Evolutionary conservation across 2,329 filamentous ascomycete genomes (phyloP).

Genomic region (Hypoxylon sp.): DNA sequence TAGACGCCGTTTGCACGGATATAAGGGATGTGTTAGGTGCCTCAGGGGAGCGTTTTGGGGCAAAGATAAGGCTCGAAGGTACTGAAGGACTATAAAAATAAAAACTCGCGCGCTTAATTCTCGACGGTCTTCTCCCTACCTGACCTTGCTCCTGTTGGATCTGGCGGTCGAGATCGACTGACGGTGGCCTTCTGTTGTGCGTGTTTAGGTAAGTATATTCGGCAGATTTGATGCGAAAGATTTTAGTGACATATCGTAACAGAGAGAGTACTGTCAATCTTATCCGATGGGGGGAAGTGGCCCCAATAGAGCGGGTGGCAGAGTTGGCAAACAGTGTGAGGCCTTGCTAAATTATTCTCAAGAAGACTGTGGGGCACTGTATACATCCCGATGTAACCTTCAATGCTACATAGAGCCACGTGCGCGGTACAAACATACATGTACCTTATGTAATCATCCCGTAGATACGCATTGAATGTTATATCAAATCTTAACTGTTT

Average conservation of each 20-base stretch:
- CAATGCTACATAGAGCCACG: slow-evolving; percentile 22
- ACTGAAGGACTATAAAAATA: neutral
- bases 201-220: slow-evolving; percentile 10
- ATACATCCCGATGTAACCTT: neutral
- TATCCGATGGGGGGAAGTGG: no score
- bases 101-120: neutral
- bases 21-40: slow-evolving; percentile 4
- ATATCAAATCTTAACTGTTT: slow-evolving; percentile 21
- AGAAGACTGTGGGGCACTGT: slow-evolving; percentile 15
- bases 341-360: slow-evolving; percentile 16
- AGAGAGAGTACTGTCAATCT: slow-evolving; percentile 8
- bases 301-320: neutral
- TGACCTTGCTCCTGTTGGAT: slow-evolving; percentile 2
- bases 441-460: no score
- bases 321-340: slow-evolving; percentile 27
- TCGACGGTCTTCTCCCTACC: neutral
- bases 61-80: neutral
- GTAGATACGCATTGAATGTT: neutral
- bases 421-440: slow-evolving; percentile 4
- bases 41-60: neutral
- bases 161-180: slow-evolving; percentile 14
- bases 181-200: slow-evolving; percentile 14
- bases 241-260: slow-evolving; percentile 38
- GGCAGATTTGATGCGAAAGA: slow-evolving; percentile 33
- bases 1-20: slow-evolving; percentile 3